phyloP scores from a whole-genome alignment of 345 rosid genomes.

The Boechera retrofracta region DNA sequence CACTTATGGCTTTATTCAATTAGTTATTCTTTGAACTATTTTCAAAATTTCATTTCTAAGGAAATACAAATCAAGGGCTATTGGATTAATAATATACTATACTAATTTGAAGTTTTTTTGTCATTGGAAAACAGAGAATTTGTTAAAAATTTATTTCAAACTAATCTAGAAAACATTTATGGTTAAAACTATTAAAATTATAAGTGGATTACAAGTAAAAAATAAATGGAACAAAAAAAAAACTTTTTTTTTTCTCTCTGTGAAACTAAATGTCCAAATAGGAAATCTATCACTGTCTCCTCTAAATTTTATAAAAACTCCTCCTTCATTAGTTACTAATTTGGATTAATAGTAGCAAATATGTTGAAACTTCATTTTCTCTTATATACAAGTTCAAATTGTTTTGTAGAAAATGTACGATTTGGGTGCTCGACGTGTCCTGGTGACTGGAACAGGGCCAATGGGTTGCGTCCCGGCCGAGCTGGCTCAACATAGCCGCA shows the following conservation, averaged over 20 bases:
- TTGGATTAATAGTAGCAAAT: background rate
- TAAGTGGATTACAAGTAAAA: too few species aligned
- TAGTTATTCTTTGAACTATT: too few species aligned
- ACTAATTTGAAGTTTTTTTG: background rate
- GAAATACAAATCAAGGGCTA: background rate
- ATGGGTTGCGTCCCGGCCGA: conserved; percentile 84
- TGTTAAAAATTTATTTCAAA: background rate
- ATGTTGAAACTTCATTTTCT: background rate
- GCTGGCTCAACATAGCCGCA: conserved; percentile 63
- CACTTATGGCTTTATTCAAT: too few species aligned
- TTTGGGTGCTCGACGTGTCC: conserved; percentile 73
- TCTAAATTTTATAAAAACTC: background rate
- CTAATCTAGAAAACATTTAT: background rate
- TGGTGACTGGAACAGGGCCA: conserved; percentile 89
- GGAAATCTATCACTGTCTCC: background rate
- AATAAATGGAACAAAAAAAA: too few species aligned
- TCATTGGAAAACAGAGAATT: background rate
- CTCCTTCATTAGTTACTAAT: background rate
- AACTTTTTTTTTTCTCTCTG: too few species aligned
- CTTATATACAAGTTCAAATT: conserved; percentile 5
- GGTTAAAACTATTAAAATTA: background rate
- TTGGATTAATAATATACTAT: background rate
- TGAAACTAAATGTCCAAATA: background rate
- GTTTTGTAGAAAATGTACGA: conserved; percentile 58
- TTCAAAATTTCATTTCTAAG: background rate